These are phyloP conservation scores for Neurospora sp. DNA, from an alignment of 2,329 filamentous ascomycete species.

Conservation along the genomic window DNA sequence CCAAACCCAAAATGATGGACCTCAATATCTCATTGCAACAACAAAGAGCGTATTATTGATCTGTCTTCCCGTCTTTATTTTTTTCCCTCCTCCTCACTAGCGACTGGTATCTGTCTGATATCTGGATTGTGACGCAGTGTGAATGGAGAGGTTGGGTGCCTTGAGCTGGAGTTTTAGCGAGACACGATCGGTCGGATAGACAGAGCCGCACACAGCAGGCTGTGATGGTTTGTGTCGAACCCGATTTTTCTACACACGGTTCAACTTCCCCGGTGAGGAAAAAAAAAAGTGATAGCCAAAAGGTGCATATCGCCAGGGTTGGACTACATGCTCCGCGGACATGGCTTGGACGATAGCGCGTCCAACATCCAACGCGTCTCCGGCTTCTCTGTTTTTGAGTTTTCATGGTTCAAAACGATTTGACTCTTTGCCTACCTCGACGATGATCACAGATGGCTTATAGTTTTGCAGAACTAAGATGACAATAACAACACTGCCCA, in stretches of 20 bases:
- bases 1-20: background rate
- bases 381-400: background rate
- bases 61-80: background rate
- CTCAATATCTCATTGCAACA: background rate
- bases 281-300: constrained; percentile 1
- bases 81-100: background rate
- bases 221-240: background rate
- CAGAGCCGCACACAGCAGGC: background rate
- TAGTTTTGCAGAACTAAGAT: background rate
- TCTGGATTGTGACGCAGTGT: background rate
- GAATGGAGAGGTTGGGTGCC: background rate
- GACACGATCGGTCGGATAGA: background rate
- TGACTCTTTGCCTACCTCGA: background rate
- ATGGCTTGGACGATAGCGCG: background rate
- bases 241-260: background rate
- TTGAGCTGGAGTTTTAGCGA: background rate
- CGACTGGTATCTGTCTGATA: background rate
- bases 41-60: background rate
- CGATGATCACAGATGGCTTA: background rate
- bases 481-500: background rate
- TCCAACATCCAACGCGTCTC: background rate
- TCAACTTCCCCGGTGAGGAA: constrained; percentile 1
- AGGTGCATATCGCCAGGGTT: background rate
- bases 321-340: background rate
- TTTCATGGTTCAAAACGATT: background rate